Evolutionary conservation across 345 rosid species (phyloP), one percentile per base, ranked within the genome.

Genomic region (Iberis pinnata): DNA sequence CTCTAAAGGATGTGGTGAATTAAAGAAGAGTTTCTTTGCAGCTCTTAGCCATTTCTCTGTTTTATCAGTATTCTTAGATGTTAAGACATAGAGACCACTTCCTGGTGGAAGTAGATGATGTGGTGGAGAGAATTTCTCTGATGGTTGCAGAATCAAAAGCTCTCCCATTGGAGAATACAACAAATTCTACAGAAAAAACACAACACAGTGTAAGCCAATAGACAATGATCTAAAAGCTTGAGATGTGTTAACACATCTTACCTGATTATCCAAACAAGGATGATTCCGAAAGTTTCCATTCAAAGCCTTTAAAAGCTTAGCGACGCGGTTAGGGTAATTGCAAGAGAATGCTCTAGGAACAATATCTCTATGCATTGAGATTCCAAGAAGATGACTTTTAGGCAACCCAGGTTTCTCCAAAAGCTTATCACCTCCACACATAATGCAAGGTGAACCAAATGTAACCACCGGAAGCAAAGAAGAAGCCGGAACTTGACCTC

Each of bases 301-400:
- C 50, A 93, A 72, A 42, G 94, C 97, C 75, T 81, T 93, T 56
- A 93, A 80, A 69, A 93, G 70, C 53, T 77, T 80, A 19, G 87
- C 81, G 18, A 81, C 80, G 48, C 83, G 88, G 60, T 65, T 67
- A 48, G 99, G 99, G 65, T 88, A 93, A 75, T 48, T 80, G 71
- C 99, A 92, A 12, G 99, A 85, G 78, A 92, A 88, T 22, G 90
- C 97, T 35, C 99, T 83, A 0, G 99, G 99, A 38, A 92, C 99
- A 29, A 92, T 88, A 56, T 92, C 99, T 70, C 95, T 78, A 58
- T 92, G 99, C 88, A 92, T 72, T 5, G 82, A 72, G 42, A 92
- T 78, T 15, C 88, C 75, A 44, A 82, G 83, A 44, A 83, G 67
- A 78, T 84, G 89, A 65, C 63, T 76, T 37, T 64, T 63, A 9